Evolutionary conservation across 192 early-diverging fungal genomes (phyloP), one percentile per base, ranked within the genome.

Genomic region (Spinellus fusiger): DNA sequence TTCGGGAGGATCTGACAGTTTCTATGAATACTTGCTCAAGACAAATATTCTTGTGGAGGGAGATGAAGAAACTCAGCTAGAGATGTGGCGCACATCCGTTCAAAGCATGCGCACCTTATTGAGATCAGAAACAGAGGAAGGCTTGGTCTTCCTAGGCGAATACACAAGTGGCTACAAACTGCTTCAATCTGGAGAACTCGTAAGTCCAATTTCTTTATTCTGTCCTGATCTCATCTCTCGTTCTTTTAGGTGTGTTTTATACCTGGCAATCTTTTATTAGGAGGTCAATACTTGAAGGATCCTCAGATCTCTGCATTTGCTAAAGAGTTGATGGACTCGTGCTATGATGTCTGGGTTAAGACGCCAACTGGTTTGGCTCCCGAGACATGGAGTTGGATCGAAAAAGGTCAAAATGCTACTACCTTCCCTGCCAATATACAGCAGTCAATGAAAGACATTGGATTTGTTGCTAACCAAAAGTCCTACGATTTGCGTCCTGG

Each of bases 21-120:
- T 73, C 57, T 85, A 85, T 61, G 83, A 85, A 67, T 85, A 85
- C 52, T 61, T 85, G 29, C 59, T 85, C 22, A 85, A 85, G 49
- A 73, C 77, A 26, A 77, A 76, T 64, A 70, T 85, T 20, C 37
- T 79, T 10, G 50, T 81, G 56, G 62, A 71, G 22, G 73, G 74
- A 35, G 67, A 65, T 20, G 70, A 61, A 18, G 23, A 61, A 0
- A 31, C 46, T 18, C 76, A 71, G 49, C 54, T 64, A 26, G 47
- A 59, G 5, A 68, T 69, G 54, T 83, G 77, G 75, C 46, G 66
- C 53, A 59, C 59, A 18, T 28, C 64, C 3, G 56, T 66, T 8
- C 56, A 48, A 5, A 62, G 55, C 27, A 66, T 66, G 64, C 27
- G 44, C 18, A 62, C 23, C 18, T 64, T 60, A 15, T 51, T 73